Percentiles rank a stretch among this genome's conserved stretches.
phyloP scores from a whole-genome alignment of 2,329 filamentous ascomycete genomes.

The Phialemonium atrogriseum region DNA sequence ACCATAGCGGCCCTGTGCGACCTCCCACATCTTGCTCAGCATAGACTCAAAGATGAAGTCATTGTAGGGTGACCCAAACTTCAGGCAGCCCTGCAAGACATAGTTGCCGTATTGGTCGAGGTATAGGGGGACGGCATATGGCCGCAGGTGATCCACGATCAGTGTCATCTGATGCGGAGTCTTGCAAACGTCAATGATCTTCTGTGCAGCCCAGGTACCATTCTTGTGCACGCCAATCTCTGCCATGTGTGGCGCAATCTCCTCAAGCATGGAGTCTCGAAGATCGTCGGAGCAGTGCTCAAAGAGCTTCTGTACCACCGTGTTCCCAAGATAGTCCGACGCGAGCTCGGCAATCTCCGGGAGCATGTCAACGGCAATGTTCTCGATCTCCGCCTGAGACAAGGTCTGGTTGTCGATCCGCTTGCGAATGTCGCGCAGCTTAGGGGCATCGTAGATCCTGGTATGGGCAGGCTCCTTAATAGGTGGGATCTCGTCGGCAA shows the following conservation, averaged over 20 bases:
- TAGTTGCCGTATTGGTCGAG: constrained; percentile 98
- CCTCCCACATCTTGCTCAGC: constrained; percentile 88
- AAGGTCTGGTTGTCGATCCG: constrained; percentile 92
- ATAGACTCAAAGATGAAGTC: constrained; percentile 98
- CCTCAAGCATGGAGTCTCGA: constrained; percentile 81
- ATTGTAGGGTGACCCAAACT: constrained; percentile 82
- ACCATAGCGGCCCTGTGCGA: constrained; percentile 87
- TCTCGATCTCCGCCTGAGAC: constrained; percentile 80
- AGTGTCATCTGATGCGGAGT: constrained; percentile 72
- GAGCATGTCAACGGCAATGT: constrained; percentile 86
- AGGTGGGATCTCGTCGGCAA: constrained; percentile 77
- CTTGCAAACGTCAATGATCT: constrained; percentile 96
- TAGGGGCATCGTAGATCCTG: constrained; percentile 85
- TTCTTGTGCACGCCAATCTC: constrained; percentile 99
- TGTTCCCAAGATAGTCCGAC: constrained; percentile 96
- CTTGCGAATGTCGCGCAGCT: constrained; percentile 92
- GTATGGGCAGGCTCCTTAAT: constrained; percentile 83
- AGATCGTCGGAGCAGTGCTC: constrained; percentile 88
- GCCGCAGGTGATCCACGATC: constrained; percentile 76
- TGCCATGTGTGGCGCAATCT: constrained; percentile 85
- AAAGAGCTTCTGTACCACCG: constrained; percentile 98
- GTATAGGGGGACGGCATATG: constrained; percentile 86
- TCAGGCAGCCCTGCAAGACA: constrained; percentile 90
- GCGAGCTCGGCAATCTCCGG: constrained; percentile 92
- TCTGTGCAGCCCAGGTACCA: constrained; percentile 97